A percentile compares a stretch with the other conserved stretches of the same genome.
These are phyloP conservation scores for Gaultheria prostrata DNA, from an alignment of 148 eudicot species.

Conservation along the genomic window DNA sequence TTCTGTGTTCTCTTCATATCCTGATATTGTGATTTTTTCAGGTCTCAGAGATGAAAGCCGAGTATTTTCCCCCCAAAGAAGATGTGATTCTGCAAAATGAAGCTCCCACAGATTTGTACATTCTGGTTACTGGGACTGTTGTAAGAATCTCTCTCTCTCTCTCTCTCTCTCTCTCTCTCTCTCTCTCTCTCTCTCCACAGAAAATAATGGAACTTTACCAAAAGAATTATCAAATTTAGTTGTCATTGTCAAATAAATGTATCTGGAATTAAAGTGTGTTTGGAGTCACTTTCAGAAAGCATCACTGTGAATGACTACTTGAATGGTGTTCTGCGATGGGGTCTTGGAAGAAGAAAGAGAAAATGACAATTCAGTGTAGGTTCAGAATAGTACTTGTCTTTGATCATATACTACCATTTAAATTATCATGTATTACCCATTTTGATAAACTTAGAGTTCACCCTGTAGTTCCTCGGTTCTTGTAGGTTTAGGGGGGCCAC, in stretches of 20 bases:
- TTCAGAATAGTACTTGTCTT: not conserved
- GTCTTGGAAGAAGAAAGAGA: not conserved
- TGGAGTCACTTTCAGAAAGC: not conserved
- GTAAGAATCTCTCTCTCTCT: slow-evolving; percentile 34
- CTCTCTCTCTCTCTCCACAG: not conserved
- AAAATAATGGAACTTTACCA: not conserved
- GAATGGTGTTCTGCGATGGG: not conserved
- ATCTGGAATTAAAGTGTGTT: not conserved
- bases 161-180: not conserved
- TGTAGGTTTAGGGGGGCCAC: too few species aligned
- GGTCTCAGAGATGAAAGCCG: slow-evolving; percentile 92
- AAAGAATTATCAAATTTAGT: not conserved
- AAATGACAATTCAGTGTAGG: not conserved
- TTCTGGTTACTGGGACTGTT: slow-evolving; percentile 70
- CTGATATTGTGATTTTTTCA: slow-evolving; percentile 11
- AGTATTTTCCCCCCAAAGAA: slow-evolving; percentile 89
- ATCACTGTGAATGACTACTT: not conserved
- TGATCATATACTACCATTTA: not conserved
- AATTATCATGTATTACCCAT: not conserved
- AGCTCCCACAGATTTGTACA: slow-evolving; percentile 80
- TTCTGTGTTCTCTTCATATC: slow-evolving; percentile 52
- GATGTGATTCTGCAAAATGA: slow-evolving; percentile 87
- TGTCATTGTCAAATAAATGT: too few species aligned
- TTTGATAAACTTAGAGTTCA: not conserved
- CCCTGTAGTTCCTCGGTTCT: too few species aligned